Evolutionary conservation across 179 eudicot species (phyloP), one percentile per base, ranked within the genome.

Genomic region (Drosera spatulata): DNA sequence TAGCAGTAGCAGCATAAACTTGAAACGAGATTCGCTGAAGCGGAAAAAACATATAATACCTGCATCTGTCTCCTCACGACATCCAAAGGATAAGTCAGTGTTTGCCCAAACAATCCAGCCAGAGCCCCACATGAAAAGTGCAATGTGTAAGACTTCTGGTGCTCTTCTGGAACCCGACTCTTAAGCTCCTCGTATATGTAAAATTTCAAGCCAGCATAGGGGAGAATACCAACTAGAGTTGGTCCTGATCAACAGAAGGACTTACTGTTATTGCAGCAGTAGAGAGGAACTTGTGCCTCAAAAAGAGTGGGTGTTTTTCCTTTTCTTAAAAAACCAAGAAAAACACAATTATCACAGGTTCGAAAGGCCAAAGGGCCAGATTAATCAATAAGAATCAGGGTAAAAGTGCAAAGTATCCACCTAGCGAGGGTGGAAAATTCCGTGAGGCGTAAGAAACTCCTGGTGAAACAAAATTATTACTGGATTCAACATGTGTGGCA

Each of bases 31-130:
- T 43, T 43, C 4, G 52, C 9, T 9, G 52, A 22, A 49, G 52
- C 1, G 39, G 39, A 2, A 39, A 37, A 11, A 4, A 43, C 7
- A 10, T 9, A 39, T 10, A 39, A 41, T 67, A 93, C 97, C 96
- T 94, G 99, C 97, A 94, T 90, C 75, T 90, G 99, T 69, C 99
- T 82, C 66, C 99, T 69, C 7, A 94, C 89, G 63, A 94, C 99
- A 66, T 94, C 99, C 69, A 94, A 75, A 13, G 97, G 99, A 64
- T 94, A 94, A 37, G 99, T 90, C 40, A 94, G 71, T 41, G 99
- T 85, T 69, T 94, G 99, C 38, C 97, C 99, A 53, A 94, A 76
- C 67, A 94, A 79, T 71, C 99, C 99, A 67, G 97, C 99, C 62
- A 94, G 64, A 67, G 96, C 99, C 76, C 99, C 99, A 79, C 99